Evolutionary conservation across 495 filamentous ascomycete genomes (phyloP), one percentile per base, ranked within the genome.

Genomic region (Daldinia childiae): DNA sequence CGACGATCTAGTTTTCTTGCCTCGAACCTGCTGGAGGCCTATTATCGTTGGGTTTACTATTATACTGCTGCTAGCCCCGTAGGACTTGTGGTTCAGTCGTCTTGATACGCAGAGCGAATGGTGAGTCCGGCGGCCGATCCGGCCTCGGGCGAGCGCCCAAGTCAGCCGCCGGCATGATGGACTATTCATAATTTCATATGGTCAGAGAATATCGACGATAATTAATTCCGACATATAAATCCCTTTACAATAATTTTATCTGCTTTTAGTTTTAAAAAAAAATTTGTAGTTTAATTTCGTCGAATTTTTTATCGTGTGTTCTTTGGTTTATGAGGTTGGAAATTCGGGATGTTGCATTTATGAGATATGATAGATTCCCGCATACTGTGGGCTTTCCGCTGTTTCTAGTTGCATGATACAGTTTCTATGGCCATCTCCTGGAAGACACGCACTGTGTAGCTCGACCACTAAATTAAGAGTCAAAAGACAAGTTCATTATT

Each of bases 1-100:
- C 0, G 84, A 87, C 1, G 87, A 82, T 63, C 78, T 82, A 0
- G 87, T 88, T 58, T 74, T 78, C 58, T 78, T 78, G 7, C 74
- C 71, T 32, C 74, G 68, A 1, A 29, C 36, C n/a, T 74, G 76
- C 34, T 63, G 52, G 0, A 45, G 4, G 14, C 26, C n/a, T 39
- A 14, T 36, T 4, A 0, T 5, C 0, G 34, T 36, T 14, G 12
- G 34, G 4, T 36, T 36, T 36, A 11, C 12, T 0, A 12, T 14
- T 5, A 36, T 12, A 26, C 24, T 26, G 24, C 24, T 26, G 27
- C 27, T 4, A 29, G 27, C 27, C 0, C 27, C 27, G 5, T 29
- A 29, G 27, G 5, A 29, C 27, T 29, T 29, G 27, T 29, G 4
- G 27, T 29, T 29, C 27, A 6, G 6, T 29, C 27, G 27, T 29